Evolutionary conservation across 306 rosid genomes (phyloP), one percentile per base, ranked within the genome.

Genomic region (Cicer pinnatifidum): DNA sequence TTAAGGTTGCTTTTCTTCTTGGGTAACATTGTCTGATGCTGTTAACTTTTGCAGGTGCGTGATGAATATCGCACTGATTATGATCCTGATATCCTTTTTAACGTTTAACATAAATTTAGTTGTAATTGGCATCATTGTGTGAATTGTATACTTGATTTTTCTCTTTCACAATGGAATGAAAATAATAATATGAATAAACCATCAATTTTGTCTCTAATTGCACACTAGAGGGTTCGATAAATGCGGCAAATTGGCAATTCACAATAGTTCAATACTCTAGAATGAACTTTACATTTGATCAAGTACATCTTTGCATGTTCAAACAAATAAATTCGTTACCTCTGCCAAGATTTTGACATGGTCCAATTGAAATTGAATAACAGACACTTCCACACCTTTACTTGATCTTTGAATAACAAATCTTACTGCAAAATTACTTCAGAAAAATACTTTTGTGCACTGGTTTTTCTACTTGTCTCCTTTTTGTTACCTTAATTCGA

Each of bases 1-100:
- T 39, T 8, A 41, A 13, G 48, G 60, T 9, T 61, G 67, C 23
- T 17, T 57, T 70, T 68, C 23, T 60, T 54, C 65, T 53, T 72
- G 37, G 50, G 54, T 81, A 51, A 68, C 77, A 67, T 33, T 63
- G 5, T 52, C 60, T 12, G 38, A 23, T 69, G 77, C 54, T 44
- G 35, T 71, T 51, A 63, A 59, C 60, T 45, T 80, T 38, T 76
- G 68, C 89, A 94, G 99, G 99, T 94, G 41, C 99, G 99, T 1
- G 99, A 94, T 35, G 99, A 94, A 70, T 94, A 91, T 80, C 97
- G 99, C 33, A 94, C 99, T 3, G 96, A 94, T 88, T 94, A 94
- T 64, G 99, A 94, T 85, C 98, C 99, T 77, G 99, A 91, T 94
- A 94, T 94, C 97, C 99, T 91, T 80, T 86, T 11, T n/a, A 73